Evolutionary conservation across 352 stramenopile species (phyloP), one percentile per base, ranked within the genome.

Genomic region (Pythium monospermum): DNA sequence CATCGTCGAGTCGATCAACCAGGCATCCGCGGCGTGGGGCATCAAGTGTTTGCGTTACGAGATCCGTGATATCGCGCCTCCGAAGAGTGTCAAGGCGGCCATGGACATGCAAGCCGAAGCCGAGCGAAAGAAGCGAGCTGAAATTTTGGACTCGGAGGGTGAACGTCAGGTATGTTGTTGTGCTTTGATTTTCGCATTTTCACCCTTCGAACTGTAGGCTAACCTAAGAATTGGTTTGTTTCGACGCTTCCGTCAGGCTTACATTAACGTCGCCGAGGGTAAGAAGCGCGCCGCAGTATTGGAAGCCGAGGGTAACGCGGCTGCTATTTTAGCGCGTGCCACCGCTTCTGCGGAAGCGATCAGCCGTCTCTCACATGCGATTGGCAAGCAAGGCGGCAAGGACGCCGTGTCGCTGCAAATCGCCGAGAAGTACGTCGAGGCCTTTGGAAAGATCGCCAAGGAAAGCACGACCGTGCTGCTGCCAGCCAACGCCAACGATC

Each of bases 81-180:
- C 88, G 8, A 83, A 75, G 55, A 91, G 76, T 40, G 85, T 96
- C 6, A 86, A 87, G 60, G 71, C 81, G 1, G 86, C 88, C 28
- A 96, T 96, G 88, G 86, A 96, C 71, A 95, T 95, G 85, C 87
- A 96, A 57, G 87, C 87, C 22, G 87, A 96, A 57, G 88, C 88
- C 8, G 88, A 96, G 64, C 85, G 88, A 42, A 76, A 87, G 57
- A 96, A 96, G 76, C 85, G 88, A 31, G 88, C 88, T 3, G 84
- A 96, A 66, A 96, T 96, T 47, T 66, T 96, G n/a, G 75, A 95
- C 51, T 96, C 87, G 23, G 88, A 96, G 58, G 88, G 87, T 53
- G 78, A 94, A 61, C 75, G 83, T 19, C 79, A 90, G 52, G 57
- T 64, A 38, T 25, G 57, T 47, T 27, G 10, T 26, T 4, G 6